A percentile compares a stretch with the other conserved stretches of the same genome.
Evolutionary conservation across 2,329 filamentous ascomycete species (phyloP).

Genomic region (Pestalotiopsis sp.): DNA sequence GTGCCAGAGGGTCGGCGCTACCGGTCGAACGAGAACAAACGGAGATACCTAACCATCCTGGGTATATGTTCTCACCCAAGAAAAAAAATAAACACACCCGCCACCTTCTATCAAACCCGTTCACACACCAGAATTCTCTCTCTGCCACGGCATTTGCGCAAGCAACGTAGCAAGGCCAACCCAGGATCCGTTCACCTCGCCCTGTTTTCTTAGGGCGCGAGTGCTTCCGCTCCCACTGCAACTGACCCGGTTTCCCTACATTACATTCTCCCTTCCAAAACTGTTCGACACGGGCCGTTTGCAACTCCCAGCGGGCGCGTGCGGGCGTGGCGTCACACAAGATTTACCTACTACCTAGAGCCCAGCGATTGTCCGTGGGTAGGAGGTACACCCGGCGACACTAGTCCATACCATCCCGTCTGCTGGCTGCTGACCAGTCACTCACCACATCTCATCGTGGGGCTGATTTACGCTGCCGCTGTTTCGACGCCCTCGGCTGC

Average conservation of each 20-base stretch:
- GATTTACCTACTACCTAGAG: not conserved
- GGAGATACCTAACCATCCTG: not conserved
- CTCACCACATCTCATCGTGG: slow-evolving; percentile 7
- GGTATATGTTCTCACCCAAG: not conserved
- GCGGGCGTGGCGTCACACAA: not conserved
- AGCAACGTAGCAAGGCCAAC: not conserved
- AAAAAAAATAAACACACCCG: not conserved
- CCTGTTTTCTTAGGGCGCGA: not conserved
- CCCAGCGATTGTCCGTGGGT: not conserved
- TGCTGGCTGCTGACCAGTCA: slow-evolving; percentile 5
- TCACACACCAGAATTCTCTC: not conserved
- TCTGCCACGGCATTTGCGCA: not conserved
- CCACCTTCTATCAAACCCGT: not conserved
- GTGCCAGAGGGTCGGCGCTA: not conserved
- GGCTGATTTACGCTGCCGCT: slow-evolving; percentile 5
- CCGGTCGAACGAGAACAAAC: not conserved
- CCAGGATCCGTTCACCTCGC: not conserved
- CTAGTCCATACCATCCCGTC: not conserved
- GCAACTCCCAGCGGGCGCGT: not conserved
- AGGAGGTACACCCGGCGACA: not conserved
- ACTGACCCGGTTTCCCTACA: not conserved
- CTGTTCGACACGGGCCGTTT: not conserved
- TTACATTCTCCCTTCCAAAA: not conserved
- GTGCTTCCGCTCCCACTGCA: not conserved
- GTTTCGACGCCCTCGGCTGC: not conserved